Conservation (phyloP, 805 yeast species). For the Pichia nanzhaoensis region DNA sequence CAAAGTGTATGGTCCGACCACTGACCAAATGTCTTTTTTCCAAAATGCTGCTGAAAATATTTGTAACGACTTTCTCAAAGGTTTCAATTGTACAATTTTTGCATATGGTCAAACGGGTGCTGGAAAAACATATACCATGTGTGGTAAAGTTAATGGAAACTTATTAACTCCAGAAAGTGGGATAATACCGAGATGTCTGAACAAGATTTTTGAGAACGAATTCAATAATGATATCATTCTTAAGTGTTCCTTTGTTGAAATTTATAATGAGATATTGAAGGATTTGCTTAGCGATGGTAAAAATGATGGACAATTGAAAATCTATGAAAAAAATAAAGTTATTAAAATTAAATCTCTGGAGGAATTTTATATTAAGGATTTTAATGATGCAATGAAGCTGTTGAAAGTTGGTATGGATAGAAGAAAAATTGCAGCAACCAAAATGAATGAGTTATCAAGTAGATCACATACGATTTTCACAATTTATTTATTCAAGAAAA, state of each 20-base stretch:
- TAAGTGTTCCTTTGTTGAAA: constrained; percentile 48
- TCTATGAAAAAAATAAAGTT: constrained; percentile 29
- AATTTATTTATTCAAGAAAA: constrained; percentile 46
- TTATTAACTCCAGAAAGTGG: constrained; percentile 34
- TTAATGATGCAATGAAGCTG: constrained; percentile 49
- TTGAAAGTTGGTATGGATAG: constrained; percentile 50
- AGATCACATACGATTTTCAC: constrained; percentile 77
- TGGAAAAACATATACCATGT: constrained; percentile 57
- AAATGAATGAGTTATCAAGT: constrained; percentile 65
- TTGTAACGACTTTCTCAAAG: constrained; percentile 42
- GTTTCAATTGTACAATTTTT: constrained; percentile 48
- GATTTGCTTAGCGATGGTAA: constrained; percentile 39
- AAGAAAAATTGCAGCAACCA: constrained; percentile 66
- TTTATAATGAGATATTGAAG: constrained; percentile 38
- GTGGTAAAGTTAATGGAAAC: constrained; percentile 35
- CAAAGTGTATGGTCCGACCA: constrained; percentile 47
- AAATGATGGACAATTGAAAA: constrained; percentile 28
- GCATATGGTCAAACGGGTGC: constrained; percentile 61
- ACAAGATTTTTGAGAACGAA: constrained; percentile 32
- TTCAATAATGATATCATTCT: constrained; percentile 34
- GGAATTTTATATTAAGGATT: constrained; percentile 49
- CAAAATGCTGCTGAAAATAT: constrained; percentile 41
- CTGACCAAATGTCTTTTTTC: constrained; percentile 42
- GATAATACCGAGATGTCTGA: constrained; percentile 43
- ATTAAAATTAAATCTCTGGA: constrained; percentile 59